A percentile compares a stretch with the other conserved stretches of the same genome.
Conservation (phyloP, 2,329 filamentous ascomycete genomes). For the Ophiostoma quercus region DNA sequence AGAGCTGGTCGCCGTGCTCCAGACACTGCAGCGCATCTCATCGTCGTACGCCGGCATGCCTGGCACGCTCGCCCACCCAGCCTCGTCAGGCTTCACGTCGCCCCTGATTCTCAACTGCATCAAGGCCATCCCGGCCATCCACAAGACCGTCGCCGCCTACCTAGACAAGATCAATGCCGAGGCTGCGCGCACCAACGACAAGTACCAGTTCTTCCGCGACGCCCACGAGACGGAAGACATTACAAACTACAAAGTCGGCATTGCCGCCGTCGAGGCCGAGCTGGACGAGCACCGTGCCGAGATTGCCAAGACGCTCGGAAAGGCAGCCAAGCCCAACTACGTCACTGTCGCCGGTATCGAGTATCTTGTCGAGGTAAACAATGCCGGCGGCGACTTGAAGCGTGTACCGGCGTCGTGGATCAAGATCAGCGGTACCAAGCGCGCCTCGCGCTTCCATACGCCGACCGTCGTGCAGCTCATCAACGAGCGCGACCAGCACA, state of each 20-base stretch:
- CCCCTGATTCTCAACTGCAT: conserved; percentile 65
- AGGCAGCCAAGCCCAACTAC: conserved; percentile 63
- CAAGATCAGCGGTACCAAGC: conserved; percentile 93
- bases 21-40: conserved; percentile 76
- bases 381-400: conserved; percentile 61
- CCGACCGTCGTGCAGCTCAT: conserved; percentile 81
- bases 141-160: conserved; percentile 64
- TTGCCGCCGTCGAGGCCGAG: conserved; percentile 86
- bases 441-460: conserved; percentile 86
- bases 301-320: conserved; percentile 67
- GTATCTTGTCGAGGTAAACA: conserved; percentile 88
- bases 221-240: conserved; percentile 85
- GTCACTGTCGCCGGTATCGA: conserved; percentile 85
- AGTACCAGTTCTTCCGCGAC: conserved; percentile 88
- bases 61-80: conserved; percentile 35
- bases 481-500: conserved; percentile 86
- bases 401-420: conserved; percentile 89
- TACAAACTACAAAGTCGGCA: conserved; percentile 80
- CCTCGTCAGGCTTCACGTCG: conserved; percentile 59
- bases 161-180: conserved; percentile 80
- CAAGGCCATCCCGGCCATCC: conserved; percentile 68
- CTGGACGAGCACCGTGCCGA: conserved; percentile 68
- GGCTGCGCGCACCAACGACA: conserved; percentile 81
- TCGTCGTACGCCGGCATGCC: conserved; percentile 57
- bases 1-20: conserved; percentile 78